Conservation (phyloP, 2,329 filamentous ascomycete species). For the Geosmithia putterillii region DNA sequence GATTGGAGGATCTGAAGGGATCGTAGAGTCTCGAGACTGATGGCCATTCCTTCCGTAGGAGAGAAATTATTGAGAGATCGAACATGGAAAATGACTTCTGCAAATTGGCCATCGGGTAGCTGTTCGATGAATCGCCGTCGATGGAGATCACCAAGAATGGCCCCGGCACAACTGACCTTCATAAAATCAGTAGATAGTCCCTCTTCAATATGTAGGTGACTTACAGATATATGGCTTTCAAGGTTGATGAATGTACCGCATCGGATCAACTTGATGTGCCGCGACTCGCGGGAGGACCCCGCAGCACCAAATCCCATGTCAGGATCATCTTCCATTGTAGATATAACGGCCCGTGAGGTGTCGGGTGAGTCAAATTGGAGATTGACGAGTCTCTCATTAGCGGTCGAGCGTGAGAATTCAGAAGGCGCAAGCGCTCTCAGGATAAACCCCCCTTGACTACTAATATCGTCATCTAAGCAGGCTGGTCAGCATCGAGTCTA, state of each 20-base stretch:
- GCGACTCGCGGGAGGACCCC: slow-evolving; percentile 29
- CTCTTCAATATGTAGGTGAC: slow-evolving; percentile 6
- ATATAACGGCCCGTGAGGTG: slow-evolving; percentile 4
- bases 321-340: slow-evolving; percentile 1
- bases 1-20: slow-evolving; percentile 78
- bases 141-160: slow-evolving; percentile 67
- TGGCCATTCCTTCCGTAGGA: slow-evolving; percentile 55
- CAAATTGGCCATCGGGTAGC: slow-evolving; percentile 44
- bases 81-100: slow-evolving; percentile 41
- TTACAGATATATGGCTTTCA: slow-evolving; percentile 58
- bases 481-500: background rate
- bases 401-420: slow-evolving; percentile 60
- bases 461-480: background rate
- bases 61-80: slow-evolving; percentile 62
- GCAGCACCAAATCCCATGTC: slow-evolving; percentile 8
- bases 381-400: slow-evolving; percentile 51
- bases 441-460: slow-evolving; percentile 10
- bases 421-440: slow-evolving; percentile 57
- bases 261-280: slow-evolving; percentile 50
- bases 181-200: background rate
- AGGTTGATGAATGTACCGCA: slow-evolving; percentile 62
- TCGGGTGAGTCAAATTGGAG: slow-evolving; percentile 9
- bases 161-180: slow-evolving; percentile 73
- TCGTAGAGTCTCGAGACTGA: slow-evolving; percentile 67
- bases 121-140: slow-evolving; percentile 45